Evolutionary conservation across 345 rosid genomes (phyloP).

Genomic region (Laguncularia racemosa): DNA sequence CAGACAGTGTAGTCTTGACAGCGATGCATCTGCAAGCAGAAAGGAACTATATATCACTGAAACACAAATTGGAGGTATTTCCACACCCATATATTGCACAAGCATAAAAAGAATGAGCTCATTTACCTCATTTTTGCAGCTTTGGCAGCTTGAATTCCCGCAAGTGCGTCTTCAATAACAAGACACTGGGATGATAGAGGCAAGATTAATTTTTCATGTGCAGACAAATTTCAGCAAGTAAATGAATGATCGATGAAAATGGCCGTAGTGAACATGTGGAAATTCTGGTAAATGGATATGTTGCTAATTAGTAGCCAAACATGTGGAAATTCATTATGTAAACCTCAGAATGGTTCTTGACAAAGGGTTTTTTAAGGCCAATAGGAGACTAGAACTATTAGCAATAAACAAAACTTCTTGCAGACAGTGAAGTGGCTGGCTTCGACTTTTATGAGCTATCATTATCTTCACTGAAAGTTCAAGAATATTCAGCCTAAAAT

Average conservation of each 20-base stretch:
- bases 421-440: no score
- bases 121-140: slow-evolving; percentile 90
- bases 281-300: no score
- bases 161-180: slow-evolving; percentile 93
- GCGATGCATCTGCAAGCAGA: slow-evolving; percentile 75
- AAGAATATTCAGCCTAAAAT: not conserved
- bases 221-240: not conserved
- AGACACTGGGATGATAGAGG: slow-evolving; percentile 47
- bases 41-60: slow-evolving; percentile 4
- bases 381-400: no score
- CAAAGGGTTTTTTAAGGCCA: no score
- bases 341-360: no score
- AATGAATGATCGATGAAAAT: not conserved
- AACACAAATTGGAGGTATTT: not conserved
- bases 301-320: no score
- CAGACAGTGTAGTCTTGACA: slow-evolving; percentile 73
- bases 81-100: not conserved
- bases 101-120: slow-evolving; percentile 7
- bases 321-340: no score
- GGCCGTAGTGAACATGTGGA: no score
- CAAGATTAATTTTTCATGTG: slow-evolving; percentile 5
- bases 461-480: not conserved
- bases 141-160: slow-evolving; percentile 94
- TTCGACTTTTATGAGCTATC: no score
- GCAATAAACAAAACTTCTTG: no score